Conservation (phyloP, 2,329 filamentous ascomycete genomes). For the Grosmannia penicillata region DNA sequence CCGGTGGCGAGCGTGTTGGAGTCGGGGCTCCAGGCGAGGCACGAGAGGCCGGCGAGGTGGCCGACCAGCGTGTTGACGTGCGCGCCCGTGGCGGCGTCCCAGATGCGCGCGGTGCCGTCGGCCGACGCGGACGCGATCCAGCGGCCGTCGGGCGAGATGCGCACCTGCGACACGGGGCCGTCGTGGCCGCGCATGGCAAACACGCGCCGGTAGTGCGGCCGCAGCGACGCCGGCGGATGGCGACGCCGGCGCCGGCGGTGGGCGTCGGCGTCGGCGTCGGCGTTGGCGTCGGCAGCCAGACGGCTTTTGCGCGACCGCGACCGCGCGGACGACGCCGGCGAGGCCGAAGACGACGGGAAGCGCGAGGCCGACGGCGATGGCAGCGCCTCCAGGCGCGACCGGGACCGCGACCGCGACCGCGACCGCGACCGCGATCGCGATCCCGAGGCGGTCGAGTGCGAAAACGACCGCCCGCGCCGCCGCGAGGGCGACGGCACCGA, state of each 20-base stretch:
- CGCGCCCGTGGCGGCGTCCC: constrained; percentile 63
- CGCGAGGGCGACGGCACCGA: background rate
- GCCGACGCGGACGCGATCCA: constrained; percentile 86
- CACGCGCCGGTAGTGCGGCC: constrained; percentile 53
- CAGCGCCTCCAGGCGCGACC: too few species aligned
- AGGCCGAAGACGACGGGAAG: constrained; percentile 15
- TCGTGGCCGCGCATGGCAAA: constrained; percentile 65
- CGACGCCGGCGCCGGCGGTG: constrained; percentile 12
- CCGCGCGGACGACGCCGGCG: constrained; percentile 5
- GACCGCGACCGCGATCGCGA: constrained; percentile 12
- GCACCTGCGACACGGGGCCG: constrained; percentile 67
- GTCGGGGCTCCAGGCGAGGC: constrained; percentile 88
- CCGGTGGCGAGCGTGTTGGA: constrained; percentile 77
- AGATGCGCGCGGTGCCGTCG: constrained; percentile 82
- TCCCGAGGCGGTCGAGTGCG: background rate
- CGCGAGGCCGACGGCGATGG: constrained; percentile 15
- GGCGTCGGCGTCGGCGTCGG: constrained; percentile 6
- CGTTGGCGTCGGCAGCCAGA: constrained; percentile 5
- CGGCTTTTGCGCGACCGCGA: constrained; percentile 7
- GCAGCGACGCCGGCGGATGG: constrained; percentile 31
- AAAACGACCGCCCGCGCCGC: background rate
- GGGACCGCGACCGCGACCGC: constrained; percentile 17
- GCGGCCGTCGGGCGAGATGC: constrained; percentile 78
- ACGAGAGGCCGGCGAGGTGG: constrained; percentile 84
- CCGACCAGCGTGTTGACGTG: constrained; percentile 83